Conservation (phyloP, 441 rosid species). For the Populus hybrid region DNA sequence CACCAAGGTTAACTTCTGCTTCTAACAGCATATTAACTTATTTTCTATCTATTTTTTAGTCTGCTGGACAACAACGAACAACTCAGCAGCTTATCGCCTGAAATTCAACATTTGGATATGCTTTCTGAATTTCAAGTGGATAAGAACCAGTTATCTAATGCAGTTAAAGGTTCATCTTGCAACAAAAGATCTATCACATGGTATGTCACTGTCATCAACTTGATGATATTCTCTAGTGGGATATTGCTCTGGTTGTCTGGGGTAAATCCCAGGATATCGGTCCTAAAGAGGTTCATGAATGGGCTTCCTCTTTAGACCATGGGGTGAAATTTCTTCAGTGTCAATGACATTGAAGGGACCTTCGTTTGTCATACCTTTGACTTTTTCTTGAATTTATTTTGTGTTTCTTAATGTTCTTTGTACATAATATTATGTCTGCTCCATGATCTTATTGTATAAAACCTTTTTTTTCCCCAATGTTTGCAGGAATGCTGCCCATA, state of each 20-base stretch:
- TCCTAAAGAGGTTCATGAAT: not conserved
- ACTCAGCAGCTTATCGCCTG: slow-evolving; percentile 38
- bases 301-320: not conserved
- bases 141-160: slow-evolving; percentile 31
- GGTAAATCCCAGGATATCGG: not conserved
- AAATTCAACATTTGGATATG: slow-evolving; percentile 34
- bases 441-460: not conserved
- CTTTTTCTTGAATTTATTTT: not conserved
- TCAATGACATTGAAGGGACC: not conserved
- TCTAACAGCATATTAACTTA: slow-evolving; percentile 7
- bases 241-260: not conserved
- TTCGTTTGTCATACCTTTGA: not conserved
- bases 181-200: slow-evolving; percentile 20
- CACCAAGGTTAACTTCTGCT: not conserved
- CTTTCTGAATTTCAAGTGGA: slow-evolving; percentile 45
- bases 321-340: not conserved
- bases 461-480: not conserved
- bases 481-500: slow-evolving; percentile 36
- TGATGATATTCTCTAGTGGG: slow-evolving; percentile 6
- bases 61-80: slow-evolving; percentile 52
- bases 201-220: slow-evolving; percentile 29
- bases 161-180: slow-evolving; percentile 26
- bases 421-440: not conserved
- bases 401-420: not conserved
- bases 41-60: slow-evolving; percentile 24